Evolutionary conservation across 257 asterid genomes (phyloP).

Genomic region (Forsythia viridissima): DNA sequence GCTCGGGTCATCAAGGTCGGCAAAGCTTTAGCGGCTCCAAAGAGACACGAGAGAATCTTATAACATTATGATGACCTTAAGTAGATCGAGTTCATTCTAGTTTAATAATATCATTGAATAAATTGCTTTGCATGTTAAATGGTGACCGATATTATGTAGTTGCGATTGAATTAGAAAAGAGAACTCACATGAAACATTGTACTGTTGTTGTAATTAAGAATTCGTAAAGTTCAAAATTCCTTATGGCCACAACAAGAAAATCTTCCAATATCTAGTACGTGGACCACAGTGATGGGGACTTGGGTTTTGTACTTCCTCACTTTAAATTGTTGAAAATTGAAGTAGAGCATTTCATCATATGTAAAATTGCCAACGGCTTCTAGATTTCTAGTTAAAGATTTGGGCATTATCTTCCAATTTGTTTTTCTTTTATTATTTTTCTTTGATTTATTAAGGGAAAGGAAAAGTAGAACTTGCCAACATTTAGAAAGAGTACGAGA

Average conservation of each 20-base stretch:
- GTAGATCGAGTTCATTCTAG: too few species aligned
- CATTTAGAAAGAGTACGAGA: too few species aligned
- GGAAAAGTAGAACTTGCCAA: background rate
- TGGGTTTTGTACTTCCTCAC: background rate
- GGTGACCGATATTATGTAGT: background rate
- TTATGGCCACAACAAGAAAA: conserved; percentile 25
- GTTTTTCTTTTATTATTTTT: background rate
- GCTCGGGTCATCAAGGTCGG: background rate
- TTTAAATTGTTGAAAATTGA: background rate
- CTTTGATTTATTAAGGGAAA: too few species aligned
- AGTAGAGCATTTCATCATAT: background rate
- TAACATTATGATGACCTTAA: background rate
- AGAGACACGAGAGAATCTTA: background rate
- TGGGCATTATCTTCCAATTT: too few species aligned
- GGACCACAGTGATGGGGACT: conserved; percentile 30
- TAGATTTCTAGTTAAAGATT: too few species aligned
- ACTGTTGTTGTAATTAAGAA: conserved; percentile 6
- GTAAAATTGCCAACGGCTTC: background rate
- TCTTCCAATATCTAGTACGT: conserved; percentile 19
- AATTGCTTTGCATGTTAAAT: background rate
- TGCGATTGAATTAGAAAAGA: conserved; percentile 4
- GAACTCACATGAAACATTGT: background rate
- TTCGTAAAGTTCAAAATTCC: conserved; percentile 9
- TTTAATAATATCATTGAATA: background rate
- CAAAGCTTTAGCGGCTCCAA: background rate